Base-by-base conservation (phyloP, 176 grass and related monocot species). In the Paspalum notatum region DNA sequence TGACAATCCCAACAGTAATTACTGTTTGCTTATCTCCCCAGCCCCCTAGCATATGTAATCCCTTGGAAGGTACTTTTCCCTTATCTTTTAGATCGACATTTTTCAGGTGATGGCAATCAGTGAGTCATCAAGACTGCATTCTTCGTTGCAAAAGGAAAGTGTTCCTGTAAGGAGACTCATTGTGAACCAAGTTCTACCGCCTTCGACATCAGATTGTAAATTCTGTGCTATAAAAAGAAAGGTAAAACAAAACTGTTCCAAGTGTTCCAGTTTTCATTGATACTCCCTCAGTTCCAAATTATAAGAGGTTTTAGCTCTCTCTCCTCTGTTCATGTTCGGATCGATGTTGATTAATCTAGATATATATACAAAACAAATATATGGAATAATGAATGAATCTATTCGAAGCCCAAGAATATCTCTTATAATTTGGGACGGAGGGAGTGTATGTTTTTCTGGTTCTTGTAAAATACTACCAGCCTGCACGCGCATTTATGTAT, bases 161-260 rank as follows among this genome's bases (percentile, higher is more conserved):
- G 95, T 98, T 77, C 95, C 95, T 40, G 92, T 94, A 68, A 98
- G 76, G 71, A 91, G 92, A 70, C 88, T 98, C 15, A 83, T 98
- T 25, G 88, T 98, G 79, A 98, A 98, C 86, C 95, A 98, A 92
- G 58, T 98, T 83, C 75, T 98, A 65, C 95, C 92, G 74, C 95
- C 92, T 54, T 94, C 95, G 8, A 78, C 85, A 32, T 92, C 91
- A 39, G 95, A 94, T 62, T 98, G 95, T 82, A 98, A 94, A 87
- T 98, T 98, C 69, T 98, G 95, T 72, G 84, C 95, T 54, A 98
- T 98, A 81, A 98, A 94, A 90, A 98, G 95, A 76, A 98, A 98
- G 95, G 95, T 98, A 94, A 32, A 32, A 32, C 32, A 32, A 32
- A 32, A 32, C 32, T 32, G 32, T 32, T 32, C 32, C 32, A 32